phyloP scores from a whole-genome alignment of 768 basidiomycete species.

The Hemileccinum rubropunctum region DNA sequence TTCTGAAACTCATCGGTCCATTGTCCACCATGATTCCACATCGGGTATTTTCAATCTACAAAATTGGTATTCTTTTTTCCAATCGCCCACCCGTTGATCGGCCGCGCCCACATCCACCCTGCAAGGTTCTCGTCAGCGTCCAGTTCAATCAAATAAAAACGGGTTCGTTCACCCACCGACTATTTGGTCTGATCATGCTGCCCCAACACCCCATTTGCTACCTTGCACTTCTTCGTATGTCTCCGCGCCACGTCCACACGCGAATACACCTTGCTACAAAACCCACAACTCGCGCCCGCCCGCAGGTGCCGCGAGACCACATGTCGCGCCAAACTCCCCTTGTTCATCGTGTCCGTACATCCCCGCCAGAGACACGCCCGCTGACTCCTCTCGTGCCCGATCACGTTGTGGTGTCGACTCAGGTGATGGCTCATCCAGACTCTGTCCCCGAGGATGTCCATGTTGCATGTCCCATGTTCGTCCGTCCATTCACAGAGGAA shows the following conservation, averaged over 20 bases:
- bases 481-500: conserved; percentile 24
- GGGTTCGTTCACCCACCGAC: not conserved
- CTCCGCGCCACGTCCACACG: conserved; percentile 25
- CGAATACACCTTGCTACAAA: conserved; percentile 27
- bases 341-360: conserved; percentile 25
- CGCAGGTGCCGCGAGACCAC: conserved; percentile 22
- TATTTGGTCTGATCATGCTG: conserved; percentile 1
- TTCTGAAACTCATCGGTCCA: not conserved
- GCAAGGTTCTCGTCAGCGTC: not conserved
- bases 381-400: conserved; percentile 16
- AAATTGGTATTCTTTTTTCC: not conserved
- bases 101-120: not conserved
- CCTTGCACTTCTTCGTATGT: conserved; percentile 27
- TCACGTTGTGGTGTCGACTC: conserved; percentile 13
- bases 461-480: conserved; percentile 19
- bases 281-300: conserved; percentile 17
- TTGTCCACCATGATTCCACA: not conserved
- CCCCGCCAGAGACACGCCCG: conserved; percentile 21
- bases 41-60: not conserved
- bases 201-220: conserved; percentile 10
- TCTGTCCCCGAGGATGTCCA: conserved; percentile 14
- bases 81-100: not conserved
- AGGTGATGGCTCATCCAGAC: conserved; percentile 26
- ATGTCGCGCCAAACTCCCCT: conserved; percentile 26
- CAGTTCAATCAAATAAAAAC: not conserved